Evolutionary conservation across 441 rosid genomes (phyloP), one percentile per base, ranked within the genome.

Genomic region (Iberis amara): DNA sequence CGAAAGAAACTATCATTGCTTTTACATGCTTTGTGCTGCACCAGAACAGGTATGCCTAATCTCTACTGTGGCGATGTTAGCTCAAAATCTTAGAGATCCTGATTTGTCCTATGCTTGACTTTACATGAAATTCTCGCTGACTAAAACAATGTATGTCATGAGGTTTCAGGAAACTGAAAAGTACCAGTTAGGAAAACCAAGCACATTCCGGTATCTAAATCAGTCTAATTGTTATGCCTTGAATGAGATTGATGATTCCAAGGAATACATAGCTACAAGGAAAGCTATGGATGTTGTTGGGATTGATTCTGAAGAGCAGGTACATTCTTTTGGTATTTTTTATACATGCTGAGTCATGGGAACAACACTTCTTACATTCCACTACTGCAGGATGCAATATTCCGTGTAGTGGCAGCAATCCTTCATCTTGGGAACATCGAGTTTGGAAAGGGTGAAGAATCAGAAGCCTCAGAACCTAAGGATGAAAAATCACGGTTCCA

Each of bases 341-440:
- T 18, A 23, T 30, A 40, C 42, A 50, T 59, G 35, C 23, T 44
- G 26, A 58, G 49, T 37, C 26, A 12, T 4, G 13, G 30, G 47
- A 40, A 62, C 44, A 40, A 38, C 47, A 62, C 50, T 44, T 42
- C 70, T 66, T 54, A 70, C 38, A 32, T 53, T 45, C 35, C 57
- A 38, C 61, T 47, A 47, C 57, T 23, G 11, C 70, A 92, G 98
- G 94, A 92, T 69, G 95, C 78, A 11, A 79, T 92, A 65, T 92
- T 92, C 59, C 84, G 83, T 14, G 85, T 88, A 68, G 91, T 92
- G 61, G 98, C 98, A 62, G 95, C 95, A 56, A 80, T 92, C 71
- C 88, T 92, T 55, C 96, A 92, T 79, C 76, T 92, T 57, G 98
- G 98, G 42, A 92, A 92, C 63, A 66, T 88, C 39, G 89, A 85